Evolutionary conservation across 83 land plant species (phyloP), one percentile per base, ranked within the genome.

Genomic region (Thuja plicata): DNA sequence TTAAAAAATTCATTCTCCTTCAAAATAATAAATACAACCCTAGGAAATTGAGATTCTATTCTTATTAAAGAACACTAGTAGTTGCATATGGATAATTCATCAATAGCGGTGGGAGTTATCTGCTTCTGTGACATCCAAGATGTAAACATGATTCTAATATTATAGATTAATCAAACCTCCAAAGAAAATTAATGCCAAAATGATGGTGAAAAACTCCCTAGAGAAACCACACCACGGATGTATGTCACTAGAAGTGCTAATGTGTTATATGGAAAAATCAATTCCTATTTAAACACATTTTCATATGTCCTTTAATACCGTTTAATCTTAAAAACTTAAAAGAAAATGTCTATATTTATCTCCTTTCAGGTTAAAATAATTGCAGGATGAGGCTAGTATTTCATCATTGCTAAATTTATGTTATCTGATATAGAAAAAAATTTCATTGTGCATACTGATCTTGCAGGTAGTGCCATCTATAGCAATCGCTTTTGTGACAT

Each of bases 381-480:
- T 60, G n/a, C 70, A 21, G 27, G 21, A 60, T 60, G 70, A 60
- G 70, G 24, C 21, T 1, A 21, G 27, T 60, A 19, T 5, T 60
- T 60, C 70, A 21, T 60, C 70, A 3, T 60, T 60, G n/a, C 70
- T 21, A 60, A 21, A 3, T 21, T 21, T 0, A 21, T 60, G 8
- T 17, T 21, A 21, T 60, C 27, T 1, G 8, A 60, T 57, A 19
- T 60, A 60, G 70, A 60, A 7, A 3, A 60, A 21, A 60, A 60
- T 21, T 60, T 21, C n/a, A 60, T 60, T 60, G 70, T 60, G 70
- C 19, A 6, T 16, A 7, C 50, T 82, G 32, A 45, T 82, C 32
- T 41, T 41, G 50, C 96, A 97, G 99, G 99, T 97, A 17, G 99
- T 97, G 71, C 99, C 99, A 46, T 97, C 99, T 13, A 97, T 97